Evolutionary conservation across 2,329 filamentous ascomycete species (phyloP).

Genomic region (Zasmidium cellare): DNA sequence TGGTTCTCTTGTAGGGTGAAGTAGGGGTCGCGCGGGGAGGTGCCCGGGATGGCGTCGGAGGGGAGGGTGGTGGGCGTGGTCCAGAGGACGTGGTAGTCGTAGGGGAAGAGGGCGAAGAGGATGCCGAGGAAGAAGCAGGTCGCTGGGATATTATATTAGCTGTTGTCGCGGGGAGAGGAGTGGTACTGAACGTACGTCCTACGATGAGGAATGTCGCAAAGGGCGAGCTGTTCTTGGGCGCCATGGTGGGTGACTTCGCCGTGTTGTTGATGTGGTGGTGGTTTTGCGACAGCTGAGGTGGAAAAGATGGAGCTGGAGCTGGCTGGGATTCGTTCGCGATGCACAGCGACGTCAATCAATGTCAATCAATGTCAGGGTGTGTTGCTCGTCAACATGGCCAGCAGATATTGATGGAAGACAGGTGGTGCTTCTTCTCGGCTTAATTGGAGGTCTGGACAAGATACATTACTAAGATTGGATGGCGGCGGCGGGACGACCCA

Average conservation of each 20-base stretch:
- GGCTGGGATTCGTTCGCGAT: background rate
- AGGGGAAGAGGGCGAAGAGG: slow-evolving; percentile 93
- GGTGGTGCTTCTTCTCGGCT: background rate
- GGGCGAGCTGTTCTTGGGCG: slow-evolving; percentile 41
- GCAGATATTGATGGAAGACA: background rate
- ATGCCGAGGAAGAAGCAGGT: slow-evolving; percentile 95
- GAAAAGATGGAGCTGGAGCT: background rate
- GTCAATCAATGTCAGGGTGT: background rate
- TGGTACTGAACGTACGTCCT: slow-evolving; percentile 86
- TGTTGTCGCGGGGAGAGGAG: background rate
- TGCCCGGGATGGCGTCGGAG: slow-evolving; percentile 4
- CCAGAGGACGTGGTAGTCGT: slow-evolving; percentile 90
- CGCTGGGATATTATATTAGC: slow-evolving; percentile 35
- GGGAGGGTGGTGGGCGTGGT: slow-evolving; percentile 55
- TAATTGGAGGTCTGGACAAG: background rate
- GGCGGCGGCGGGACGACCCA: background rate
- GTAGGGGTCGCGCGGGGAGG: slow-evolving; percentile 58
- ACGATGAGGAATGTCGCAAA: slow-evolving; percentile 98
- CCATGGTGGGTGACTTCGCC: slow-evolving; percentile 25
- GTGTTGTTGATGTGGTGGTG: background rate
- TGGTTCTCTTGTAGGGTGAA: slow-evolving; percentile 85
- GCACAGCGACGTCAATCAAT: background rate
- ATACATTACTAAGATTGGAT: background rate
- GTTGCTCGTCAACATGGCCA: background rate
- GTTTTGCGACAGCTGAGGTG: background rate